These are phyloP conservation scores for Begonia masoniana DNA, from an alignment of 306 rosid genomes.

Conservation along the genomic window DNA sequence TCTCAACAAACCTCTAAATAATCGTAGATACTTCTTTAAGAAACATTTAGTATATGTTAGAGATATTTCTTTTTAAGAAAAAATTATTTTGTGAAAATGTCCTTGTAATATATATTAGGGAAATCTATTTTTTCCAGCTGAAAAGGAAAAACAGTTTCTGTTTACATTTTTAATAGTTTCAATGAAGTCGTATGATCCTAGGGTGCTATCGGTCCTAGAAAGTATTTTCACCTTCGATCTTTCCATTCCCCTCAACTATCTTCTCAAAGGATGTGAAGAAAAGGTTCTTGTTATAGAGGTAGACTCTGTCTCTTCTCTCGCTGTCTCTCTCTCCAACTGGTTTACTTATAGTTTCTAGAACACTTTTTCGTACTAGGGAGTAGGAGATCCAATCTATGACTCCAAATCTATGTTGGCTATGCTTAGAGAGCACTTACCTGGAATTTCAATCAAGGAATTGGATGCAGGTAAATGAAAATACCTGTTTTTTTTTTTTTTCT, in stretches of 20 bases:
- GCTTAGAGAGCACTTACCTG: conserved; percentile 58
- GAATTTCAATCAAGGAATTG: conserved; percentile 53
- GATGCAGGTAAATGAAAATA: conserved; percentile 51
- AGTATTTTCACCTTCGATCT: conserved; percentile 76
- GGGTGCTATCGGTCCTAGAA: conserved; percentile 60
- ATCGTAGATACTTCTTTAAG: no score
- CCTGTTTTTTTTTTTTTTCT: background rate
- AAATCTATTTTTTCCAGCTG: no score
- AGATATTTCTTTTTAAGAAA: no score
- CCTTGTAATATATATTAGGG: no score
- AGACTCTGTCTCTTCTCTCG: conserved; percentile 1
- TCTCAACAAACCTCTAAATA: no score
- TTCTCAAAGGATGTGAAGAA: conserved; percentile 46
- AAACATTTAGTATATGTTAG: no score
- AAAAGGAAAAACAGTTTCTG: no score
- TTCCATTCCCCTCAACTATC: conserved; percentile 61
- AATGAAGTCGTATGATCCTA: conserved; percentile 87
- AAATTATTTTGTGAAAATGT: no score
- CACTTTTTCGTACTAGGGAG: conserved; percentile 36
- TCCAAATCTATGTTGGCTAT: conserved; percentile 46
- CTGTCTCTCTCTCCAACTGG: background rate
- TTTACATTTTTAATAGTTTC: no score
- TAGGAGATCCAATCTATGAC: conserved; percentile 83
- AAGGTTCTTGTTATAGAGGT: conserved; percentile 79
- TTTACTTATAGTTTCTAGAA: background rate